Base-by-base conservation (phyloP, 345 rosid genomes). In the Toxicodendron radicans region DNA sequence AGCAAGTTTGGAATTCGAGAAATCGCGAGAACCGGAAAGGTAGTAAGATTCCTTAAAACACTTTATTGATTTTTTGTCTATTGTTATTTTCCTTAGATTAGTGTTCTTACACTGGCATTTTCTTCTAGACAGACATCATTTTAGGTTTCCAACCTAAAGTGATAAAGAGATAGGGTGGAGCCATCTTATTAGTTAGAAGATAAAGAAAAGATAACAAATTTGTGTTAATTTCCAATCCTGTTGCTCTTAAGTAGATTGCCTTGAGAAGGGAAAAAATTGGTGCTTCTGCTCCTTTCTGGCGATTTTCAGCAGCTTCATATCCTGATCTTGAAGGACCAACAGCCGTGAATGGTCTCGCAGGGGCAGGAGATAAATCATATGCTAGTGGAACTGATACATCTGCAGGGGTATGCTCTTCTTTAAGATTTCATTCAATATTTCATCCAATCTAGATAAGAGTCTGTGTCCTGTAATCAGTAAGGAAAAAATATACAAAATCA, bases 231-330 rank as follows among this genome's bases (percentile, higher is more conserved):
- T 58, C 58, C 54, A 65, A 43, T 18, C 53, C 64, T 57, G 5
- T 69, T 80, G 71, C 63, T 67, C 54, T 41, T 38, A 48, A 76
- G 59, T 77, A 95, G 99, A 92, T 92, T 84, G 97, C 99, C 30
- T 69, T 95, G 83, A 90, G 92, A 86, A 86, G 99, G 80, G 99
- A 90, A 85, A 92, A 84, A 79, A 74, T 91, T 91, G 99, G 97
- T 11, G 97, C 86, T 62, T 80, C 88, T 76, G 99, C 99, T 76
- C 97, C 97, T 41, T 95, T 95, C 80, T 95, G 99, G 97, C 85
- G 95, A 77, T 95, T 95, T 83, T 95, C 99, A 68, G 97, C 98
- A 6, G 90, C 97, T 75, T 92, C 99, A 41, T 95, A 95, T 85
- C 99, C 97, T 70, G 99, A 92, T 85, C 97, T 95, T 54, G 82